Conservation (phyloP, 208 protist genomes). For the Crithidia bombi region DNA sequence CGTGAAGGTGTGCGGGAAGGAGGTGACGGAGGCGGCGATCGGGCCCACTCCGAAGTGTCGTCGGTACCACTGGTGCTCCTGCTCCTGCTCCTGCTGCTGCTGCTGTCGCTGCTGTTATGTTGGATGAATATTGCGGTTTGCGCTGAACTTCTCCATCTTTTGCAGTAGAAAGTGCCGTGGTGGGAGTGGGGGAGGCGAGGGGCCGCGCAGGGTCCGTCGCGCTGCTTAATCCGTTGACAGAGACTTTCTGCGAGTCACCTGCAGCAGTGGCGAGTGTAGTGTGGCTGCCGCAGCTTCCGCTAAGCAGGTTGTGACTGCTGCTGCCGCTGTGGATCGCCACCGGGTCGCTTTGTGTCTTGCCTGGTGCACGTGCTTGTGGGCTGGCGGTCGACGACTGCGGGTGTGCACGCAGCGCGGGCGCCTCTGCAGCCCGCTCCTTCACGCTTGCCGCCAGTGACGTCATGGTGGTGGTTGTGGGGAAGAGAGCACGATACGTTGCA, state of each 20-base stretch:
- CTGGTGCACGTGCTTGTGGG: background rate
- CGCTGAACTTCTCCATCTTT: too few relatives aligned
- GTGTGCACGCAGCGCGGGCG: background rate
- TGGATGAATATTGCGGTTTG: too few relatives aligned
- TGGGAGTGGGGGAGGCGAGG: too few relatives aligned
- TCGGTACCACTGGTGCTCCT: background rate
- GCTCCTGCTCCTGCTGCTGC: too few relatives aligned
- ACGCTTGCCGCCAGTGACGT: background rate
- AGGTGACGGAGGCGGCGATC: conserved; percentile 22
- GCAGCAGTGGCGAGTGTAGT: background rate
- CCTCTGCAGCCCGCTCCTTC: background rate
- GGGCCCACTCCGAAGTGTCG: background rate
- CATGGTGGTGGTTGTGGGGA: background rate
- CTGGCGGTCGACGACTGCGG: too few relatives aligned
- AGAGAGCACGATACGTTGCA: conserved; percentile 20
- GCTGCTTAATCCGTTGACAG: too few relatives aligned
- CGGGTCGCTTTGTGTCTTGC: background rate
- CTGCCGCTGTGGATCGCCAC: background rate
- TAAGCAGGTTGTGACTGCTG: background rate
- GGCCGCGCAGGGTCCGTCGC: background rate
- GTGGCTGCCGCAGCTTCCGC: background rate
- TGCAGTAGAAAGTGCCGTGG: too few relatives aligned
- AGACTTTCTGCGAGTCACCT: background rate
- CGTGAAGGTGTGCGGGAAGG: conserved; percentile 8
- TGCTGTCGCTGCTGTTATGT: background rate